phyloP scores from a whole-genome alignment of 768 basidiomycete species.

The Boletus vermiculosoides region DNA sequence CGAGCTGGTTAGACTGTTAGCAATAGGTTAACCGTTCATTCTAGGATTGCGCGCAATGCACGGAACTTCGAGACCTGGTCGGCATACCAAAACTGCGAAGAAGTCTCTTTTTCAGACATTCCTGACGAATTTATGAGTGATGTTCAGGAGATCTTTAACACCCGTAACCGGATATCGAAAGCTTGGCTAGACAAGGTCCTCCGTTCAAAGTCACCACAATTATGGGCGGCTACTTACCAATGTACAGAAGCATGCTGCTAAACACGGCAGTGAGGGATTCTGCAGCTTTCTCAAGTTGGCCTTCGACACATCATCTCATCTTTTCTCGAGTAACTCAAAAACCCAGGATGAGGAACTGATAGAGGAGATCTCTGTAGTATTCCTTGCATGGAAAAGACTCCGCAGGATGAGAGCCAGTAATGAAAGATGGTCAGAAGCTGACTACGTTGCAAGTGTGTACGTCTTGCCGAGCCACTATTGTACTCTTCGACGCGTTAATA shows the following conservation, averaged over 20 bases:
- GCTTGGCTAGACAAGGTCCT: conserved; percentile 45
- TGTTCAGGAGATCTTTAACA: conserved; percentile 40
- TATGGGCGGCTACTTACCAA: not conserved
- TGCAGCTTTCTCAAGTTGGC: conserved; percentile 33
- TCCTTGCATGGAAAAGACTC: conserved; percentile 45
- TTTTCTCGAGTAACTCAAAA: conserved; percentile 38
- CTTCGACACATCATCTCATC: conserved; percentile 32
- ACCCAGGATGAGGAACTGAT: conserved; percentile 27
- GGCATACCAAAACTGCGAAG: conserved; percentile 47
- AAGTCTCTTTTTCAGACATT: conserved; percentile 46
- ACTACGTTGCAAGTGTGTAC: conserved; percentile 55
- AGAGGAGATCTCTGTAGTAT: conserved; percentile 42
- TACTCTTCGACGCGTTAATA: not conserved
- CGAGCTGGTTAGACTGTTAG: not conserved
- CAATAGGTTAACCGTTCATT: conserved; percentile 4
- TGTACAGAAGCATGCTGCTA: conserved; percentile 6
- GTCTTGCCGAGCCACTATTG: conserved; percentile 14
- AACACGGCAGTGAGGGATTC: conserved; percentile 13
- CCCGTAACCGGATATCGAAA: conserved; percentile 36
- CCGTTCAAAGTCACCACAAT: not conserved
- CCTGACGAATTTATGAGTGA: conserved; percentile 39
- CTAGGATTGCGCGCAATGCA: conserved; percentile 49
- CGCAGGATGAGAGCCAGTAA: conserved; percentile 42
- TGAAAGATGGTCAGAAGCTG: conserved; percentile 54
- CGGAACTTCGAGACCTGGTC: conserved; percentile 53